Base-by-base conservation (phyloP, 2,329 filamentous ascomycete species). In the Aotearoamyces nothofagi region DNA sequence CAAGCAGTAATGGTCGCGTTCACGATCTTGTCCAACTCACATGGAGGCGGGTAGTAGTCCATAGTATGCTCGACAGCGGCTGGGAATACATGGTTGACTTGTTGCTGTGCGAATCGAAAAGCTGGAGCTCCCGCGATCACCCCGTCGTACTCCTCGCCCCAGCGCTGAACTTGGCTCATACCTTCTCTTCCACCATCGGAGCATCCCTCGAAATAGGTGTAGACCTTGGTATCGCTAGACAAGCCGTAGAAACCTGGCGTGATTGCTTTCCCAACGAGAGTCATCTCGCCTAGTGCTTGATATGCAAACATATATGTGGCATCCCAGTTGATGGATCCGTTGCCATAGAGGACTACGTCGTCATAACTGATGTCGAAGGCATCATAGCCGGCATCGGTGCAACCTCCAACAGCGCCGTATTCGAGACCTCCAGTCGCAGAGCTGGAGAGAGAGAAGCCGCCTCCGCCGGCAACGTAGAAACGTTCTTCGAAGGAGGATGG, bases 321-420 rank as follows among this genome's bases (percentile, higher is more conserved):
- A 17, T 67, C 53, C 49, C 54, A 66, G 43, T 68, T 63, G 38
- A 63, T 51, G 3, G 59, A 57, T 8, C 62, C 63, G 33, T 69
- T 66, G n/a, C 47, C 56, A 27, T 47, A 42, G 1, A 63, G 47
- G 9, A 54, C 48, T 2, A 58, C 54, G 11, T 50, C 46, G 29
- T 55, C 50, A 24, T 46, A 54, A 34, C 42, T 51, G 26, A 39
- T 24, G 35, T 42, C 42, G 40, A 61, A 58, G 10, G 53, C 54
- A 27, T 53, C 56, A 32, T 60, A 62, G 3, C 58, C 59, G 9
- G 50, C 58, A 27, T 54, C 50, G 4, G 57, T 60, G 24, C 49
- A 50, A 27, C 57, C 59, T 1, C 44, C 42, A 2, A 40, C 52
- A 13, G 57, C 56, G 23, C 55, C 56, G 26, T 60, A 61, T 12